phyloP scores from a whole-genome alignment of 2,329 filamentous ascomycete species.

The Exophiala phaeomuriformis region DNA sequence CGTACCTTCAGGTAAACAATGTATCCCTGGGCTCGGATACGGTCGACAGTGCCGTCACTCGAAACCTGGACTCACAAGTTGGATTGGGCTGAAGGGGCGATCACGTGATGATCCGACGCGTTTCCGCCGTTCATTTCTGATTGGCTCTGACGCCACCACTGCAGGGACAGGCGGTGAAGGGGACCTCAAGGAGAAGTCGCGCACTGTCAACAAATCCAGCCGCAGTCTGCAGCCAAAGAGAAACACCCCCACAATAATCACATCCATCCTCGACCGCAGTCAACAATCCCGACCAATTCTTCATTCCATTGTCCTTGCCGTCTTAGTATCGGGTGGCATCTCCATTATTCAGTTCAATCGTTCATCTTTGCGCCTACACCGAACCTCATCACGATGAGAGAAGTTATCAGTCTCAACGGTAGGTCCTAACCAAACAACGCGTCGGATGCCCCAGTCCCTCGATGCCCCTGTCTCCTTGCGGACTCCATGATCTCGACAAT shows the following conservation, averaged over 20 bases:
- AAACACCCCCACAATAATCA: constrained; percentile 21
- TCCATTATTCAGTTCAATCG: constrained; percentile 5
- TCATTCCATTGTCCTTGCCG: constrained; percentile 13
- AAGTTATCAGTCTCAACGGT: constrained; percentile 99
- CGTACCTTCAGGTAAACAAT: too few species aligned
- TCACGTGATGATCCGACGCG: constrained; percentile 1
- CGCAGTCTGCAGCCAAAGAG: not conserved
- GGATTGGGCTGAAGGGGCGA: not conserved
- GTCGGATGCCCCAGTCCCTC: constrained; percentile 18
- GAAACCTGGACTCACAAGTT: too few species aligned
- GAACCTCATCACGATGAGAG: constrained; percentile 67
- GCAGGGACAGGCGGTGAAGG: constrained; percentile 18
- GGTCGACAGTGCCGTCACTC: too few species aligned
- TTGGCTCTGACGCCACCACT: constrained; percentile 6
- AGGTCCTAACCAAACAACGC: constrained; percentile 37
- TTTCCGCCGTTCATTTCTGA: not conserved
- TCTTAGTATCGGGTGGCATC: constrained; percentile 4
- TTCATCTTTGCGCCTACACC: constrained; percentile 1
- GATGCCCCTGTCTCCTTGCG: constrained; percentile 18
- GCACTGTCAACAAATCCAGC: constrained; percentile 20
- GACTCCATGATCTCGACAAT: constrained; percentile 16
- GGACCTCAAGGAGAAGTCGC: constrained; percentile 16
- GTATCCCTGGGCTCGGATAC: too few species aligned
- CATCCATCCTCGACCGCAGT: constrained; percentile 12
- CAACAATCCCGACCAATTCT: constrained; percentile 25